Evolutionary conservation across 352 stramenopile species (phyloP).

Genomic region (Phytophthora meadii): DNA sequence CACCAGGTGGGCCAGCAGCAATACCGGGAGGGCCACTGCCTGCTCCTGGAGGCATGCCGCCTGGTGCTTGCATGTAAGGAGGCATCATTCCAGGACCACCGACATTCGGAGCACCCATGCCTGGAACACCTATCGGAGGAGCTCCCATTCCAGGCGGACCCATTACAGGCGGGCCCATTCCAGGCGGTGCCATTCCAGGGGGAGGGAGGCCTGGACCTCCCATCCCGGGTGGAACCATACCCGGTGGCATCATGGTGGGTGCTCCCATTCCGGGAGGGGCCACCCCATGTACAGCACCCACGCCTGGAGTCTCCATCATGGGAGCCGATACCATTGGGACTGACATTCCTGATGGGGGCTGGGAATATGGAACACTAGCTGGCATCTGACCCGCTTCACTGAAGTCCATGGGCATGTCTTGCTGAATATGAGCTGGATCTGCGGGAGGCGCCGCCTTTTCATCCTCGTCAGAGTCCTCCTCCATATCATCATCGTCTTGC

Average conservation of each 20-base stretch:
- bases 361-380: conserved; percentile 14
- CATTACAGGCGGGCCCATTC: conserved; percentile 29
- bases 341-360: conserved; percentile 22
- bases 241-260: conserved; percentile 31
- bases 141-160: conserved; percentile 32
- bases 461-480: conserved; percentile 53
- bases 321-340: conserved; percentile 19
- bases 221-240: conserved; percentile 38
- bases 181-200: conserved; percentile 27
- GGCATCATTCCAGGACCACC: conserved; percentile 37
- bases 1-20: conserved; percentile 44
- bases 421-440: conserved; percentile 12
- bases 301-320: conserved; percentile 34
- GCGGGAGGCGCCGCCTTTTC: conserved; percentile 17
- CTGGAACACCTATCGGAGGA: conserved; percentile 27
- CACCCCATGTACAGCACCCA: conserved; percentile 16
- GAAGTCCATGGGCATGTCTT: conserved; percentile 12
- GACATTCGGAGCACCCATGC: conserved; percentile 32
- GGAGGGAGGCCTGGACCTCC: conserved; percentile 13
- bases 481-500: conserved; percentile 44
- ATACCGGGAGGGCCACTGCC: conserved; percentile 39
- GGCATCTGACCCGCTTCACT: conserved; percentile 17
- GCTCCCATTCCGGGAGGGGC: conserved; percentile 31
- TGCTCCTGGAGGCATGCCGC: conserved; percentile 27
- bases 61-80: conserved; percentile 35